A percentile compares a stretch with the other conserved stretches of the same genome.
phyloP scores from a whole-genome alignment of 2,329 filamentous ascomycete species.

The Hypoxylon sp. region DNA sequence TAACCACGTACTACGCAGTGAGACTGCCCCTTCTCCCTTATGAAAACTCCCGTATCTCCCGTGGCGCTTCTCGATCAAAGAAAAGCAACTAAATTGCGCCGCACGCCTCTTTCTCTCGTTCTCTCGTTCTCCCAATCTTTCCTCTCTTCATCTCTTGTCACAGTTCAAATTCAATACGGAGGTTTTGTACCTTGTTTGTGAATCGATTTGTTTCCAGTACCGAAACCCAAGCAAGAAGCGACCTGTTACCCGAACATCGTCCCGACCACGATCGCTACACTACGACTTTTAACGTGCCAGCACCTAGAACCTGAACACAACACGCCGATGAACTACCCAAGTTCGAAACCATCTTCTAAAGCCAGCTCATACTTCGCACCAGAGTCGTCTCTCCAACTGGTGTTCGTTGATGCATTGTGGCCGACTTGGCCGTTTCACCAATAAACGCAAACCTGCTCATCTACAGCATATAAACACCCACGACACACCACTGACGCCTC shows the following conservation, averaged over 20 bases:
- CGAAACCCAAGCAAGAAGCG: background rate
- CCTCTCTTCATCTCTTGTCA: slow-evolving; percentile 12
- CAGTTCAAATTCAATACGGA: slow-evolving; percentile 1
- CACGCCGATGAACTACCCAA: slow-evolving; percentile 4
- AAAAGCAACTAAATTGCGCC: slow-evolving; percentile 29
- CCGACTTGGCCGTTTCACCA: slow-evolving; percentile 14
- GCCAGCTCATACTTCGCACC: slow-evolving; percentile 5
- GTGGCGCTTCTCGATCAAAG: slow-evolving; percentile 23
- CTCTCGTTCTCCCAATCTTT: slow-evolving; percentile 8
- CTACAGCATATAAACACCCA: slow-evolving; percentile 13
- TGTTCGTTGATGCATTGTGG: slow-evolving; percentile 10
- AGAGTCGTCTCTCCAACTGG: background rate
- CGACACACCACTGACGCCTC: background rate
- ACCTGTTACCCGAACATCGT: slow-evolving; percentile 1
- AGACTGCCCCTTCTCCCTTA: slow-evolving; percentile 12
- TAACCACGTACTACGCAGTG: slow-evolving; percentile 23
- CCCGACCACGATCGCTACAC: slow-evolving; percentile 8
- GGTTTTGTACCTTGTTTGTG: slow-evolving; percentile 2
- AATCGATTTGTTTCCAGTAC: background rate
- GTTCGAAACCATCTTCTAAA: background rate
- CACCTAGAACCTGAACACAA: slow-evolving; percentile 5
- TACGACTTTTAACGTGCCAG: slow-evolving; percentile 10
- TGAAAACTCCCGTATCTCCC: slow-evolving; percentile 16
- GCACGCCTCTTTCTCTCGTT: background rate
- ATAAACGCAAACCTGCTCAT: slow-evolving; percentile 8